Evolutionary conservation across 2,329 filamentous ascomycete genomes (phyloP).

Genomic region (Apiospora kogelbergensis): DNA sequence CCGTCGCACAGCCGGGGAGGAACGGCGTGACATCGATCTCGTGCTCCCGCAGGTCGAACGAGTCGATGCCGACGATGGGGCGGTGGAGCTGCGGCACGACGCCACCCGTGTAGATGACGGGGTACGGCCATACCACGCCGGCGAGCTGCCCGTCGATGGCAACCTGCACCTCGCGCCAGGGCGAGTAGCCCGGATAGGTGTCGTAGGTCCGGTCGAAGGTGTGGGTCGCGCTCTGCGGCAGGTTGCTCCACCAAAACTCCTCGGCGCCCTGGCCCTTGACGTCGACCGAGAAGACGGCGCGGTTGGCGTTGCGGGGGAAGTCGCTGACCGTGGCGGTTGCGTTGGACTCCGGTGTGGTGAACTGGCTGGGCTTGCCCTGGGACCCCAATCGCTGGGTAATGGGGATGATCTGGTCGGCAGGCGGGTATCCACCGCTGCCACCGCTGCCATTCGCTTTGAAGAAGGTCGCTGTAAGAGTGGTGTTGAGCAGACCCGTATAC

Average conservation of each 20-base stretch:
- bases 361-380: slow-evolving; percentile 60
- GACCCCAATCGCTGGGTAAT: slow-evolving; percentile 56
- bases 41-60: slow-evolving; percentile 76
- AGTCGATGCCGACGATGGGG: slow-evolving; percentile 75
- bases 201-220: slow-evolving; percentile 60
- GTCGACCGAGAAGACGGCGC: slow-evolving; percentile 73
- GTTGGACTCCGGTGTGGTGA: slow-evolving; percentile 62
- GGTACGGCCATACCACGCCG: slow-evolving; percentile 79
- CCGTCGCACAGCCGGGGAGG: slow-evolving; percentile 70
- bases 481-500: slow-evolving; percentile 74
- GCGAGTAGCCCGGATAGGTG: slow-evolving; percentile 64
- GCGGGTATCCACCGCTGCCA: no score
- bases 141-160: slow-evolving; percentile 71
- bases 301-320: slow-evolving; percentile 66
- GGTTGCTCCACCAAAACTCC: slow-evolving; percentile 86
- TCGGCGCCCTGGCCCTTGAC: slow-evolving; percentile 75
- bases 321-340: slow-evolving; percentile 53
- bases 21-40: slow-evolving; percentile 83
- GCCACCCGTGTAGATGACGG: slow-evolving; percentile 79
- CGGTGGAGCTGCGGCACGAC: slow-evolving; percentile 75
- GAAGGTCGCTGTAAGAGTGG: slow-evolving; percentile 72
- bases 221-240: slow-evolving; percentile 59
- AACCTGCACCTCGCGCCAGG: slow-evolving; percentile 78
- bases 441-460: slow-evolving; percentile 48
- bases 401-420: slow-evolving; percentile 68